These are phyloP conservation scores for Cordyceps tenuipes DNA, from an alignment of 2,329 filamentous ascomycete species.

Conservation along the genomic window DNA sequence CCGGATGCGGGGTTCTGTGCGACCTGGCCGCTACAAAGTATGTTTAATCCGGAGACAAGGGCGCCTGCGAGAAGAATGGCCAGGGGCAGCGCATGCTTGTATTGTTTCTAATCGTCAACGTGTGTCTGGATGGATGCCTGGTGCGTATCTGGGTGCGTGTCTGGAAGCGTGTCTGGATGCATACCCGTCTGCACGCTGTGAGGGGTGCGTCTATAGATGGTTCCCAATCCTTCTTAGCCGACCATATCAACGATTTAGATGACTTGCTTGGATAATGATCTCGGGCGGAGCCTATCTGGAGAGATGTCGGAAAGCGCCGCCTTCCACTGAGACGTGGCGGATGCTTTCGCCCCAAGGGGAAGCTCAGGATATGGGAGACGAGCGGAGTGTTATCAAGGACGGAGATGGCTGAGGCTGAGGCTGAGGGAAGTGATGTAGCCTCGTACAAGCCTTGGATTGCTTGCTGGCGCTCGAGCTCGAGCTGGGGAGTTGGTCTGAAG, in stretches of 20 bases:
- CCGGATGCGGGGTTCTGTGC: neutral
- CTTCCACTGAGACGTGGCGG: neutral
- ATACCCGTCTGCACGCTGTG: neutral
- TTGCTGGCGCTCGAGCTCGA: too few species aligned
- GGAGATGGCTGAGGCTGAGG: neutral
- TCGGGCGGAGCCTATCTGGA: constrained; percentile 5
- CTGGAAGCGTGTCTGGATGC: too few species aligned
- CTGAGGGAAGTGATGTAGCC: too few species aligned
- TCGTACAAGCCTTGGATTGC: neutral
- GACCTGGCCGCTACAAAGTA: neutral
- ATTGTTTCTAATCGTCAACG: too few species aligned
- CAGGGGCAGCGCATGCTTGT: too few species aligned
- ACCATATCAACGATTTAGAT: neutral
- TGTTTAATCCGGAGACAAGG: neutral
- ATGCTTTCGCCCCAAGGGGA: neutral
- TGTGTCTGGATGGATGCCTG: too few species aligned
- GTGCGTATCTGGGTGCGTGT: too few species aligned
- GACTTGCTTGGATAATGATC: neutral
- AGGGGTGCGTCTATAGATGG: neutral
- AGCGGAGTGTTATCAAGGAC: neutral
- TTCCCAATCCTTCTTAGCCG: neutral
- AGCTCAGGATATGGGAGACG: neutral
- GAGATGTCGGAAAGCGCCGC: constrained; percentile 6
- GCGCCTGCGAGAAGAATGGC: neutral
- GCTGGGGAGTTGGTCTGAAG: neutral